Evolutionary conservation across 2,329 filamentous ascomycete genomes (phyloP).

Genomic region (Colletotrichum costaricense): DNA sequence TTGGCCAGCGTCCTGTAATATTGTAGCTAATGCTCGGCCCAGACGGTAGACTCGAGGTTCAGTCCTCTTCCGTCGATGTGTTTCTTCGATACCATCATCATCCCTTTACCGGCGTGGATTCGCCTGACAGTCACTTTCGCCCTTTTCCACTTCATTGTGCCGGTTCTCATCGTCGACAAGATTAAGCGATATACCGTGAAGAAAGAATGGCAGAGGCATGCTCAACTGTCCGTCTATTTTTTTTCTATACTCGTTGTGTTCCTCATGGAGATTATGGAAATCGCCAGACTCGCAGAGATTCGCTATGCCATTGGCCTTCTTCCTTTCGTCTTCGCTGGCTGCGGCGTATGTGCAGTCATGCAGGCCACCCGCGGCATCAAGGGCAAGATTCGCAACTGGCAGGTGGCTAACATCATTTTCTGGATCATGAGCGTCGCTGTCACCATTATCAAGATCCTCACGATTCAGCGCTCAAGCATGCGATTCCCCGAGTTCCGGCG

Average conservation of each 20-base stretch:
- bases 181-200: constrained; percentile 21
- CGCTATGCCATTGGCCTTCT: constrained; percentile 38
- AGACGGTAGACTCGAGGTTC: constrained; percentile 27
- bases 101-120: constrained; percentile 41
- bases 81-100: constrained; percentile 42
- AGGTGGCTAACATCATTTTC: constrained; percentile 38
- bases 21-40: not conserved
- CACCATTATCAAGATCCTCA: constrained; percentile 39
- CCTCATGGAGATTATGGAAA: constrained; percentile 41
- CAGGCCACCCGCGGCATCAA: constrained; percentile 37
- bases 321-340: constrained; percentile 39
- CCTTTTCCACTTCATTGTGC: constrained; percentile 34
- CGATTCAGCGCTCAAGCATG: constrained; percentile 31
- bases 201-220: constrained; percentile 36
- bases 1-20: not conserved
- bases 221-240: constrained; percentile 39
- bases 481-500: constrained; percentile 28
- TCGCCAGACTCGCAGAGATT: constrained; percentile 36
- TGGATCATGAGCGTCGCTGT: constrained; percentile 39
- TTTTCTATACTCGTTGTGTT: constrained; percentile 38
- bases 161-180: constrained; percentile 28
- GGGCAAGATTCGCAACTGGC: constrained; percentile 35
- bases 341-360: constrained; percentile 32
- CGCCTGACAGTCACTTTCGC: constrained; percentile 37
- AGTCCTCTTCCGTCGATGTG: constrained; percentile 41